Evolutionary conservation across 495 filamentous ascomycete genomes (phyloP).

Genomic region (Aspergillus sclerotiicarbonarius): DNA sequence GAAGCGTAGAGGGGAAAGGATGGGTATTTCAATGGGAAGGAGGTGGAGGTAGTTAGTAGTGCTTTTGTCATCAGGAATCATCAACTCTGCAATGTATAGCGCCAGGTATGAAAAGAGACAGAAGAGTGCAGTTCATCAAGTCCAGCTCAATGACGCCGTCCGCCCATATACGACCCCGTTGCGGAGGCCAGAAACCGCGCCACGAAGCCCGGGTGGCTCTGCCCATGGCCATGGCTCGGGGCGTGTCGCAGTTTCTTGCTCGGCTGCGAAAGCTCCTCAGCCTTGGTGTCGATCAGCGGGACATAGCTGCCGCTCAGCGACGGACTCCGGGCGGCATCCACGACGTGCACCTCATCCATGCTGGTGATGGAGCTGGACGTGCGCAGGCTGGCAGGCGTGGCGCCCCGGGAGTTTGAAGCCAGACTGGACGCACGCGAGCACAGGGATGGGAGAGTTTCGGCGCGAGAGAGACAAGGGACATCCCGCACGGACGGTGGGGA

Average conservation of each 20-base stretch:
- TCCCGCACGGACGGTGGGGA: slow-evolving; percentile 51
- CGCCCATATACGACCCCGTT: slow-evolving; percentile 43
- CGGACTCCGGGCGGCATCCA: slow-evolving; percentile 35
- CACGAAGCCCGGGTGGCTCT: slow-evolving; percentile 32
- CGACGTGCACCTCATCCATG: slow-evolving; percentile 36
- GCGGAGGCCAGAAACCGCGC: slow-evolving; percentile 46
- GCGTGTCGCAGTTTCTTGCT: slow-evolving; percentile 45
- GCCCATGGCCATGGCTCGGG: slow-evolving; percentile 10
- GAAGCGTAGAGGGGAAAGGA: background rate
- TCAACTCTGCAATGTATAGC: background rate
- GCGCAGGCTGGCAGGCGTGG: slow-evolving; percentile 42
- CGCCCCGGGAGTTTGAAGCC: slow-evolving; percentile 39
- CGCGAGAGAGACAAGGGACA: slow-evolving; percentile 46
- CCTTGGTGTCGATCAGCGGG: slow-evolving; percentile 29
- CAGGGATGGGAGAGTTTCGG: slow-evolving; percentile 43
- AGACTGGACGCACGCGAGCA: slow-evolving; percentile 51
- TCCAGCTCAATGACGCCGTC: slow-evolving; percentile 25
- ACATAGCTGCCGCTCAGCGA: slow-evolving; percentile 37
- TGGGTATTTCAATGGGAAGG: background rate
- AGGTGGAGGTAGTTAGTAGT: too few species aligned
- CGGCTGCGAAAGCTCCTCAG: slow-evolving; percentile 32
- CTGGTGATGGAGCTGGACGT: slow-evolving; percentile 38
- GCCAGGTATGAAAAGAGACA: slow-evolving; percentile 6
- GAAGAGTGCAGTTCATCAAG: background rate
- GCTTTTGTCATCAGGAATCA: too few species aligned